Evolutionary conservation across 2,329 filamentous ascomycete genomes (phyloP).

Genomic region (Penicillium sp.): DNA sequence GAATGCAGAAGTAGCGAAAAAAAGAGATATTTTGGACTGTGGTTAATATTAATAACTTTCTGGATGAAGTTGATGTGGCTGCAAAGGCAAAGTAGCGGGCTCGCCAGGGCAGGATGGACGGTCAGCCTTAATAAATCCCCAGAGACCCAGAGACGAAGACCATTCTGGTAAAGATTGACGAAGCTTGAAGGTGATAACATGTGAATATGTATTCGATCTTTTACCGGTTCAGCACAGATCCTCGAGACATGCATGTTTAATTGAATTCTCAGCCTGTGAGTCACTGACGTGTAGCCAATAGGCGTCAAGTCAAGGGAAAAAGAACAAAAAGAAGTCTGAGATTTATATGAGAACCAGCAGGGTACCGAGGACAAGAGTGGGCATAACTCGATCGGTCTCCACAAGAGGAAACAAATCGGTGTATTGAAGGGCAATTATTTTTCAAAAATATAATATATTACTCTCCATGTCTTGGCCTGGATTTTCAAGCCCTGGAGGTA

Average conservation of each 20-base stretch:
- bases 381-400: neutral
- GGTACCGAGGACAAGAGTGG: neutral
- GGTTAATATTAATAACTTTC: constrained; percentile 70
- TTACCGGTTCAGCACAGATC: neutral
- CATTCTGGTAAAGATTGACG: constrained; percentile 12
- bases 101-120: constrained; percentile 17
- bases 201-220: neutral
- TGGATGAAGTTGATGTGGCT: constrained; percentile 68
- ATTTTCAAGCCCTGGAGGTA: too few species aligned
- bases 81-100: constrained; percentile 53
- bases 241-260: neutral
- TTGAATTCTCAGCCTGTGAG: neutral
- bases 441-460: too few species aligned
- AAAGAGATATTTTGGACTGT: constrained; percentile 83
- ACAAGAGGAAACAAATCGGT: neutral
- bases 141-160: constrained; percentile 16
- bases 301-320: neutral
- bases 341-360: neutral
- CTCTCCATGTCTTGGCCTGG: too few species aligned
- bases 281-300: neutral
- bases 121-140: constrained; percentile 9
- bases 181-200: neutral
- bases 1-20: constrained; percentile 67
- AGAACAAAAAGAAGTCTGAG: neutral
- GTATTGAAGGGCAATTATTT: neutral